A percentile compares a stretch with the other conserved stretches of the same genome.
Evolutionary conservation across 345 rosid genomes (phyloP).

Genomic region (Boechera retrofracta): DNA sequence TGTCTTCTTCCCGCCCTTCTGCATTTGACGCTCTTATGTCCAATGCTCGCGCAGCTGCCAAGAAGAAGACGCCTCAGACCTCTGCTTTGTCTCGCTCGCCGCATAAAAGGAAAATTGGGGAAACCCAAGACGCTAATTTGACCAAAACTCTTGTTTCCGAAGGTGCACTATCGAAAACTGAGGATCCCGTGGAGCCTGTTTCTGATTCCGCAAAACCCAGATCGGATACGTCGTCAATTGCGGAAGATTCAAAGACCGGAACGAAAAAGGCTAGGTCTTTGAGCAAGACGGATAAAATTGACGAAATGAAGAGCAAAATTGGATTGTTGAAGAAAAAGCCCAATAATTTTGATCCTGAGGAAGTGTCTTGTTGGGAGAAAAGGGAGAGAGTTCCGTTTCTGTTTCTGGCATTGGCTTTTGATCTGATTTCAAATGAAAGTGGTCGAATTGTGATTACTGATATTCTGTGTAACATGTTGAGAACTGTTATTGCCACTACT

Average conservation of each 20-base stretch:
- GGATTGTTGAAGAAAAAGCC: constrained; percentile 70
- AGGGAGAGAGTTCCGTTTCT: constrained; percentile 84
- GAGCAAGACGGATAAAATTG: constrained; percentile 44
- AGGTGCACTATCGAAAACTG: constrained; percentile 28
- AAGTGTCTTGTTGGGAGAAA: constrained; percentile 66
- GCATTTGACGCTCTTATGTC: constrained; percentile 94
- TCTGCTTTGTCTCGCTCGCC: constrained; percentile 48
- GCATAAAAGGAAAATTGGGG: constrained; percentile 54
- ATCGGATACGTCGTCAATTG: constrained; percentile 21
- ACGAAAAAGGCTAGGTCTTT: constrained; percentile 44
- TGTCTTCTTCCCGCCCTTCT: constrained; percentile 62
- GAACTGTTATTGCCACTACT: constrained; percentile 78
- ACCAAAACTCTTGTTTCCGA: constrained; percentile 18
- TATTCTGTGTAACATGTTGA: constrained; percentile 78
- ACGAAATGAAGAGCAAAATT: constrained; percentile 64
- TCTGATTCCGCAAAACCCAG: constrained; percentile 36
- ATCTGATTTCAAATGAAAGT: constrained; percentile 67
- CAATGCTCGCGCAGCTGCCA: constrained; percentile 67
- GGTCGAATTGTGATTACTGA: constrained; percentile 89
- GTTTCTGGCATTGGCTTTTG: constrained; percentile 71
- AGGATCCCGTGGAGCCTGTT: constrained; percentile 10
- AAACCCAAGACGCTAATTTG: constrained; percentile 34
- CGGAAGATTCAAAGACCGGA: constrained; percentile 33
- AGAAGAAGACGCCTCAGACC: constrained; percentile 52
- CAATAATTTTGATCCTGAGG: constrained; percentile 61